phyloP scores from a whole-genome alignment of 768 basidiomycete genomes.

The Cytidiella melzeri region DNA sequence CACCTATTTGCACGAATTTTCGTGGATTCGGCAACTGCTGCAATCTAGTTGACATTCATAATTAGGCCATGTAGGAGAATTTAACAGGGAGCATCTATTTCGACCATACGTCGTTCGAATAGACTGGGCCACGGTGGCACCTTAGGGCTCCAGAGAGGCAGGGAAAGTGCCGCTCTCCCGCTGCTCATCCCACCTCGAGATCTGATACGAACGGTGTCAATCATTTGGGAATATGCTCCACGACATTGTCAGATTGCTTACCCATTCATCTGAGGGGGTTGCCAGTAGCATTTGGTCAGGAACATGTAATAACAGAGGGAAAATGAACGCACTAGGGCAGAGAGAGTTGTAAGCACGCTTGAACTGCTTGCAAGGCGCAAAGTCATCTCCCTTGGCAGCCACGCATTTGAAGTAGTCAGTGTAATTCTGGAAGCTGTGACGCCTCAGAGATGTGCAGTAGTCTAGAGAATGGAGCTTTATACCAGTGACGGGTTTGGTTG shows the following conservation, averaged over 20 bases:
- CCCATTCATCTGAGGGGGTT: conserved; percentile 80
- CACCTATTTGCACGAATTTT: no score
- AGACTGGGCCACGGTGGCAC: no score
- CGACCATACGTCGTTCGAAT: no score
- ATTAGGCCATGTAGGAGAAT: no score
- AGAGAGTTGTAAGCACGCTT: conserved; percentile 92
- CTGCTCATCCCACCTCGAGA: conserved; percentile 89
- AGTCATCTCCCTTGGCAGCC: conserved; percentile 95
- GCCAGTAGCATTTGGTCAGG: background rate
- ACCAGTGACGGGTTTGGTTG: conserved; percentile 98
- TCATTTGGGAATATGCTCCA: background rate
- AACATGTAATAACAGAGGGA: background rate
- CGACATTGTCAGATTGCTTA: conserved; percentile 25
- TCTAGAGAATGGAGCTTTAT: conserved; percentile 13
- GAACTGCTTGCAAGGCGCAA: conserved; percentile 98
- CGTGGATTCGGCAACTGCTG: no score
- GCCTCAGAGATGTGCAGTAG: background rate
- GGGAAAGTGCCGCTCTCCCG: conserved; percentile 91
- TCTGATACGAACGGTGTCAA: conserved; percentile 37
- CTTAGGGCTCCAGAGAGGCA: conserved; percentile 76
- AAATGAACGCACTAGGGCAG: conserved; percentile 83
- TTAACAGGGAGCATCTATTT: no score
- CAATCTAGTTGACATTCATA: no score
- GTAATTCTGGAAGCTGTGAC: conserved; percentile 86
- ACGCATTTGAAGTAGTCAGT: conserved; percentile 99